Evolutionary conservation across 495 filamentous ascomycete species (phyloP).

Genomic region (Hapsidospora chrysogenum): DNA sequence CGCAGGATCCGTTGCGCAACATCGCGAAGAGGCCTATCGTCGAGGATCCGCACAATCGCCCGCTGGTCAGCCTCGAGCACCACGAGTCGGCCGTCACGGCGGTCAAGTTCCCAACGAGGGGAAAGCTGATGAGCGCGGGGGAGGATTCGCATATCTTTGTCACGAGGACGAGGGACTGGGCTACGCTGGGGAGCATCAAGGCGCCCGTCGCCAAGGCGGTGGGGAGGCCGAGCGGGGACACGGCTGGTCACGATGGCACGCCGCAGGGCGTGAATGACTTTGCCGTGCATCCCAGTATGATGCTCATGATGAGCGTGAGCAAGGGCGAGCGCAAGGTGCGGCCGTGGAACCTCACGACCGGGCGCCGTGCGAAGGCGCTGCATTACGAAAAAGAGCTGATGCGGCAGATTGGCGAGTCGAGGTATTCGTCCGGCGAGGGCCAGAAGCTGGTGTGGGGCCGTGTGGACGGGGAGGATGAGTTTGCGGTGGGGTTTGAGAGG

Average conservation of each 20-base stretch:
- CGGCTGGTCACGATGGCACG: conserved; percentile 63
- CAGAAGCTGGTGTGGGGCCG: conserved; percentile 65
- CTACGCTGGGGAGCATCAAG: conserved; percentile 75
- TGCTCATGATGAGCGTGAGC: conserved; percentile 83
- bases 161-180: conserved; percentile 77
- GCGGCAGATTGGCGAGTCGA: conserved; percentile 55
- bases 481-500: conserved; percentile 75
- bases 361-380: conserved; percentile 82
- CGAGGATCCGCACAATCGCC: conserved; percentile 72
- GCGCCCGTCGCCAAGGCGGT: conserved; percentile 69
- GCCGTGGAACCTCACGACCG: conserved; percentile 93
- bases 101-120: conserved; percentile 67
- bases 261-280: conserved; percentile 89
- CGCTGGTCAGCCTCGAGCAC: conserved; percentile 74
- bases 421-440: conserved; percentile 67
- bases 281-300: conserved; percentile 88
- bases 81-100: conserved; percentile 66
- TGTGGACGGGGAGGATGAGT: conserved; percentile 52
- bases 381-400: conserved; percentile 60
- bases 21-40: conserved; percentile 50
- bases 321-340: conserved; percentile 81
- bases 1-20: conserved; percentile 35
- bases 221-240: conserved; percentile 80
- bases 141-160: conserved; percentile 85
- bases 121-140: conserved; percentile 67